Base-by-base conservation (phyloP, 495 filamentous ascomycete genomes). In the Xylaria venustula region DNA sequence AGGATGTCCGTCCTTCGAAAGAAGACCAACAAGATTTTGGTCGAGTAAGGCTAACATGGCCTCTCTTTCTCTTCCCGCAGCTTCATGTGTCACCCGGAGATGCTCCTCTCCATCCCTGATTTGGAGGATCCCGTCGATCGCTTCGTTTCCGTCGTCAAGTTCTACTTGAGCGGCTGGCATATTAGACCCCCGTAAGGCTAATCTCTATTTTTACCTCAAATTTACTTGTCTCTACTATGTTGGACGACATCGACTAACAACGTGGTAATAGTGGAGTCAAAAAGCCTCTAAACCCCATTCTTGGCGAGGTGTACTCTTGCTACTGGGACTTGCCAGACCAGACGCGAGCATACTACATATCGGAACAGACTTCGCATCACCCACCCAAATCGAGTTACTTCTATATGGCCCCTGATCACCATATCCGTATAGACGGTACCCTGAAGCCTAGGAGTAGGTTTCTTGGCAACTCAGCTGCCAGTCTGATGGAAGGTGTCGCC, bases 51-150 rank as follows among this genome's bases (percentile, higher is more conserved):
- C 57, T 72, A 75, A 54, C 73, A 66, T 22, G 32, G 66, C 40
- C 58, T 53, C n/a, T 25, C 40, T 34, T 11, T 34, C 7, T 23
- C 34, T 17, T 25, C 36, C 12, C 47, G 53, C 70, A 97, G 93
- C 79, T 99, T 99, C 81, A 99, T 99, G 94, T 93, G 94, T 65
- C 95, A 98, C 74, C 95, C 94, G 46, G 94, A 99, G 75, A 94
- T 90, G 63, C 86, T 99, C 25, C 84, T 98, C 2, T 89, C 90
- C 20, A 93, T 97, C 78, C 79, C 92, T 17, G 79, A 83, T 32
- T 89, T 96, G 61, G 90, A 98, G 28, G 95, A 99, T 70, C 95
- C 95, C 2, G 80, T 93, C 41, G 77, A 93, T 66, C 85, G 94
- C 67, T 99, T 99, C 71, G 85, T 99, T 5, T 88, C 91, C 0